Evolutionary conservation across 225 moss, liverwort and hornwort genomes (phyloP).

Genomic region (Ulota crispa): DNA sequence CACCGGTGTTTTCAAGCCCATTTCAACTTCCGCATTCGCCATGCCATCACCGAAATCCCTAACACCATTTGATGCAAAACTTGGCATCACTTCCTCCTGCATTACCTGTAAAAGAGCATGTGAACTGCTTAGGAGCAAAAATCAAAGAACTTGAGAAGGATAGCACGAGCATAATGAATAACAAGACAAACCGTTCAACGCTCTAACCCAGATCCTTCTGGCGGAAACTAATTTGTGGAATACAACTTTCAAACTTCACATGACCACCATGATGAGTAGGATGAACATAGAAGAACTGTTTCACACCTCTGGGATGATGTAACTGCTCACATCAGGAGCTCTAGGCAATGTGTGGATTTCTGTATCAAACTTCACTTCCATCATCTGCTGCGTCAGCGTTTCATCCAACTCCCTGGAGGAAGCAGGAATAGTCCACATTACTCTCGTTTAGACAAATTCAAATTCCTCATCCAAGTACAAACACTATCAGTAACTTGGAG

Average conservation of each 20-base stretch:
- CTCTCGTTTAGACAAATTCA: slow-evolving; percentile 6
- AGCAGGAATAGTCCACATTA: slow-evolving; percentile 23
- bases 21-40: slow-evolving; percentile 62
- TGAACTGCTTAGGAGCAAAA: slow-evolving; percentile 20
- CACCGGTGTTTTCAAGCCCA: slow-evolving; percentile 55
- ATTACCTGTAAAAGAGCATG: slow-evolving; percentile 37
- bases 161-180: background rate
- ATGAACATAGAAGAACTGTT: slow-evolving; percentile 4
- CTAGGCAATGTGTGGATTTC: slow-evolving; percentile 68
- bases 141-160: background rate
- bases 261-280: background rate
- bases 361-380: slow-evolving; percentile 83
- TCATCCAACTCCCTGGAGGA: slow-evolving; percentile 84
- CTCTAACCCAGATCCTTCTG: background rate
- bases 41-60: slow-evolving; percentile 61
- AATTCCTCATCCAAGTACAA: background rate
- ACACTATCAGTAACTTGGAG: slow-evolving; percentile 6
- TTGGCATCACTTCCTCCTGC: slow-evolving; percentile 59
- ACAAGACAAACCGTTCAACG: slow-evolving; percentile 11
- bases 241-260: background rate
- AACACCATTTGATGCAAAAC: slow-evolving; percentile 52
- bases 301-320: slow-evolving; percentile 69
- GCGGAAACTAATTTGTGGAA: background rate
- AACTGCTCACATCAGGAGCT: slow-evolving; percentile 94
- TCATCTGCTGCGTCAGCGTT: slow-evolving; percentile 73